phyloP scores from a whole-genome alignment of 306 rosid genomes.

The Hippophae tibetana region DNA sequence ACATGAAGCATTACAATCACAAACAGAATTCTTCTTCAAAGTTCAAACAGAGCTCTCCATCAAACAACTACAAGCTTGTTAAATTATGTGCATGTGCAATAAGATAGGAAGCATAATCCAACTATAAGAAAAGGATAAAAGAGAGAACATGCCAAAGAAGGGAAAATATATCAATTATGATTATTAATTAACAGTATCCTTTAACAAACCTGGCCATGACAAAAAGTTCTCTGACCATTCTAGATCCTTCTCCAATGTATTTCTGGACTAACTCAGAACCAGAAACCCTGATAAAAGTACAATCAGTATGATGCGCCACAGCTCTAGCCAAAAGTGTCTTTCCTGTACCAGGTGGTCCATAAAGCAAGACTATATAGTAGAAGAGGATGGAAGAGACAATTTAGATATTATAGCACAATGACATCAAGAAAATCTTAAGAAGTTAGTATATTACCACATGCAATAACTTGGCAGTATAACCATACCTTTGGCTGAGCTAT shows the following conservation, averaged over 20 bases:
- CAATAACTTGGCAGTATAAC: neutral
- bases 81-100: too few relatives aligned
- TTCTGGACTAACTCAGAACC: slow-evolving; percentile 97
- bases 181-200: neutral
- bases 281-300: slow-evolving; percentile 98
- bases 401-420: neutral
- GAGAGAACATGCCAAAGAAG: neutral
- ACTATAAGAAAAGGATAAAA: neutral
- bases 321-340: slow-evolving; percentile 98
- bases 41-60: too few relatives aligned
- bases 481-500: slow-evolving; percentile 98
- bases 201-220: slow-evolving; percentile 94
- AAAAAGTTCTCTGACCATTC: slow-evolving; percentile 97
- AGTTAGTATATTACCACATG: neutral
- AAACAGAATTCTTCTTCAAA: too few relatives aligned
- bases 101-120: neutral
- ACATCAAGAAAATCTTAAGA: neutral
- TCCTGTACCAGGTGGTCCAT: slow-evolving; percentile 99
- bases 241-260: slow-evolving; percentile 97
- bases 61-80: too few relatives aligned
- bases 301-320: slow-evolving; percentile 97
- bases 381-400: slow-evolving; percentile 6
- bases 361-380: slow-evolving; percentile 47
- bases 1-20: too few relatives aligned
- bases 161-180: too few relatives aligned